Evolutionary conservation across 2,329 filamentous ascomycete species (phyloP).

Genomic region (Lasiodiplodia sp.): DNA sequence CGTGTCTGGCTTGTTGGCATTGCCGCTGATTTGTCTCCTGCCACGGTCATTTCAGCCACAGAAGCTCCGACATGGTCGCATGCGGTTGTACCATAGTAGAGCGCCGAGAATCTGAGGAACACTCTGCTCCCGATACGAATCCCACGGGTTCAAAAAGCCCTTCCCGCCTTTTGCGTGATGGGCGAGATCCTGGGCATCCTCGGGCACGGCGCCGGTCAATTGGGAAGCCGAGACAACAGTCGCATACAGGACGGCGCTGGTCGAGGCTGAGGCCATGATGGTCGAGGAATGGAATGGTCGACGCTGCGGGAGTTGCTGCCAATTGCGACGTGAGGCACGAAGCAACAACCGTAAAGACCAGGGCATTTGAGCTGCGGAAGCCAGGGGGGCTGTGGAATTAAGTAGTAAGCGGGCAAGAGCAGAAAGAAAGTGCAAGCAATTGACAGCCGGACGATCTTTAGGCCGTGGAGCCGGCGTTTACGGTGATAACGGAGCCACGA

Average conservation of each 20-base stretch:
- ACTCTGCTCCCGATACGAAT: conserved; percentile 55
- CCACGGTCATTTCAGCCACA: conserved; percentile 26
- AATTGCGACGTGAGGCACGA: conserved; percentile 18
- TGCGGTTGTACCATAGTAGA: conserved; percentile 46
- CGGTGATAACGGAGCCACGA: too few species aligned
- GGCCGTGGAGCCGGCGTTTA: neutral
- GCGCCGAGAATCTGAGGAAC: conserved; percentile 43
- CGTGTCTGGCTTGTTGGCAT: conserved; percentile 66
- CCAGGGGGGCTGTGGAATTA: conserved; percentile 21
- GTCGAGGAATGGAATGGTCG: conserved; percentile 30
- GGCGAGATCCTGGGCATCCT: conserved; percentile 53
- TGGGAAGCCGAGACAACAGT: conserved; percentile 49
- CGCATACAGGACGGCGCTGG: conserved; percentile 49
- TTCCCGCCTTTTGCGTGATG: conserved; percentile 63
- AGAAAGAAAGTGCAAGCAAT: neutral
- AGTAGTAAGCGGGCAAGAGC: conserved; percentile 4
- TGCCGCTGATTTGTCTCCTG: conserved; percentile 58
- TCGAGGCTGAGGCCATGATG: conserved; percentile 39
- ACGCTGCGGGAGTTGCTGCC: neutral
- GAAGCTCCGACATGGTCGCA: neutral
- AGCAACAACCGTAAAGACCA: conserved; percentile 20
- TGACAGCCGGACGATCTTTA: conserved; percentile 15
- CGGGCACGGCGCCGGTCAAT: conserved; percentile 49
- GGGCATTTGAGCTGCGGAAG: conserved; percentile 43
- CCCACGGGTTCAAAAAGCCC: conserved; percentile 66